phyloP scores from a whole-genome alignment of 176 grass and related monocot species.

The Zoysia japonica region DNA sequence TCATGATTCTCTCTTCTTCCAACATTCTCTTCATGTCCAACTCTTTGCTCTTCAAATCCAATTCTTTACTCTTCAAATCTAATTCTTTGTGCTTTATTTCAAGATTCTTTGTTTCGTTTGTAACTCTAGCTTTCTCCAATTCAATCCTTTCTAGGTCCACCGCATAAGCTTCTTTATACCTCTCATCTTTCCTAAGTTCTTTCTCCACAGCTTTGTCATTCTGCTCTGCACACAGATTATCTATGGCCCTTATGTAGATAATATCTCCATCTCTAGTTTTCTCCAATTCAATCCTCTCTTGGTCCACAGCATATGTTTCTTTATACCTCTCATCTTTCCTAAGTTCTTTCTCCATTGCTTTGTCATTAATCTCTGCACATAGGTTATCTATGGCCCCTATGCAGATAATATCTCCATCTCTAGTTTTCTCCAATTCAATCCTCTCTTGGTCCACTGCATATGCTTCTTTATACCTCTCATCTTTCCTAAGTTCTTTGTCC shows the following conservation, averaged over 20 bases:
- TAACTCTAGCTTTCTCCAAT: conserved; percentile 1
- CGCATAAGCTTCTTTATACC: background rate
- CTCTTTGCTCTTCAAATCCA: conserved; percentile 27
- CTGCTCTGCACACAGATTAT: background rate
- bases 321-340: background rate
- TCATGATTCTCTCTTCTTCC: conserved; percentile 30
- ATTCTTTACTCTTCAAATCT: conserved; percentile 9
- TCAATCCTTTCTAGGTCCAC: background rate
- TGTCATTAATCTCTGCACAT: background rate
- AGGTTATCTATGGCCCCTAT: background rate
- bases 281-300: conserved; percentile 3
- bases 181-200: background rate
- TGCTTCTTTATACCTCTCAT: background rate
- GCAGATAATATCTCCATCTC: background rate
- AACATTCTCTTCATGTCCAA: conserved; percentile 28
- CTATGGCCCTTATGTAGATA: background rate
- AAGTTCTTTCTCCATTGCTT: background rate
- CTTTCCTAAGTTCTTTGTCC: background rate
- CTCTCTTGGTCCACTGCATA: conserved; percentile 3
- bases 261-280: background rate
- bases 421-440: background rate
- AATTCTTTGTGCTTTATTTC: background rate
- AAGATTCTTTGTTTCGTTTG: conserved; percentile 15
- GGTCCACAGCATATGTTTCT: background rate
- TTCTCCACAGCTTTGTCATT: background rate